Conservation (phyloP, 108 stramenopile species). For the Nannochloropsis salina region DNA sequence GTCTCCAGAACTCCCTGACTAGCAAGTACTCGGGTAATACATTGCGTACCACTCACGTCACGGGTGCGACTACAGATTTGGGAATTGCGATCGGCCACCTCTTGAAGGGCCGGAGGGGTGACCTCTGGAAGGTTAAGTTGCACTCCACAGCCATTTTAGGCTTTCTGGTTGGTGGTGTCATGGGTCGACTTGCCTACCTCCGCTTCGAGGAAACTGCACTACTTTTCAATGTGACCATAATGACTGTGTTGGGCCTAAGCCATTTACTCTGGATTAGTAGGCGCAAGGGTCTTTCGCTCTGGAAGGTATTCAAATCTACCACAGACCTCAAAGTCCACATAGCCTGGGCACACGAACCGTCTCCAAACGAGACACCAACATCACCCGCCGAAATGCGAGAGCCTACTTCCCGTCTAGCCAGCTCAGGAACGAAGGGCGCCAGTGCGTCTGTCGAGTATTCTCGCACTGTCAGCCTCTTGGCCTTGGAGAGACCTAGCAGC, state of each 20-base stretch:
- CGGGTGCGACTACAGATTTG: slow-evolving; percentile 10
- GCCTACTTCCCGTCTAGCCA: no score
- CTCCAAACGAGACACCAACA: no score
- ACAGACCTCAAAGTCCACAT: background rate
- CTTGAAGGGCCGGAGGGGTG: slow-evolving; percentile 5
- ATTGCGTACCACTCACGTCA: background rate
- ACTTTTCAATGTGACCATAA: slow-evolving; percentile 12
- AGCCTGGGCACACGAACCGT: no score
- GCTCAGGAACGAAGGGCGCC: no score
- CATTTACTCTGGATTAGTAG: background rate
- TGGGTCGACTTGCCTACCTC: background rate
- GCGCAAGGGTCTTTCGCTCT: background rate
- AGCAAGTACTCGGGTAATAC: slow-evolving; percentile 18
- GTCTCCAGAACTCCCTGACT: slow-evolving; percentile 1
- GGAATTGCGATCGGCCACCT: slow-evolving; percentile 10
- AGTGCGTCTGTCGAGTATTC: no score
- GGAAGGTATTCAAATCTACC: background rate
- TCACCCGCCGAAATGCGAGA: no score
- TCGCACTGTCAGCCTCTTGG: no score
- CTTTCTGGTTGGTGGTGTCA: slow-evolving; percentile 1
- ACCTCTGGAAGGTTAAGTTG: slow-evolving; percentile 1
- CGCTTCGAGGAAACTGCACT: background rate
- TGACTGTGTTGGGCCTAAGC: background rate
- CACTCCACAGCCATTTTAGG: background rate
- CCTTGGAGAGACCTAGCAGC: no score